Evolutionary conservation across 2,329 filamentous ascomycete species (phyloP).

Genomic region (Sarocladiaceae sp.): DNA sequence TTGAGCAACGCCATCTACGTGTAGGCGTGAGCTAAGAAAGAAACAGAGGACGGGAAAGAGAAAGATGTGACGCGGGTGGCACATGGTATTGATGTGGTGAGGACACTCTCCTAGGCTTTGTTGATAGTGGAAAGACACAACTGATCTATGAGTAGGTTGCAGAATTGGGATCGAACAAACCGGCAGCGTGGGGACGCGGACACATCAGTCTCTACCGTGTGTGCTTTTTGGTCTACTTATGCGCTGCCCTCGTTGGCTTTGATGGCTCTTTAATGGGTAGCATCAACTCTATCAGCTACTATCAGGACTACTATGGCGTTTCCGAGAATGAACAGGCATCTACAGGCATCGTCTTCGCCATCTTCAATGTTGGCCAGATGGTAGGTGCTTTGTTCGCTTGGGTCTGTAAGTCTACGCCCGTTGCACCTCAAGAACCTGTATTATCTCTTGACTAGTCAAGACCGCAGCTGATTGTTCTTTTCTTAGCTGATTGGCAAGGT

Average conservation of each 20-base stretch:
- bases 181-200: not conserved
- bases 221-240: constrained; percentile 6
- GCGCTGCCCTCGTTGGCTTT: not conserved
- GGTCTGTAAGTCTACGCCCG: not conserved
- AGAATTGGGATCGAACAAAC: not conserved
- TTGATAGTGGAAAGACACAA: too few species aligned
- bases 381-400: constrained; percentile 8
- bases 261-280: constrained; percentile 4
- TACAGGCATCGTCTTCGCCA: constrained; percentile 4
- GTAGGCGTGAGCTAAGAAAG: too few species aligned
- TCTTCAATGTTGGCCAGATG: constrained; percentile 9
- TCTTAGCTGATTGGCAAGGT: constrained; percentile 37
- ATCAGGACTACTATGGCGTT: constrained; percentile 6
- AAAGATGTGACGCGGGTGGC: too few species aligned
- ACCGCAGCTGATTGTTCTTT: not conserved
- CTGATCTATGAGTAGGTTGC: not conserved
- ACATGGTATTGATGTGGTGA: too few species aligned
- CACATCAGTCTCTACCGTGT: not conserved
- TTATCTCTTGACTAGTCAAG: too few species aligned
- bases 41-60: too few species aligned
- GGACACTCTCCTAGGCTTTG: too few species aligned
- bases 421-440: too few species aligned
- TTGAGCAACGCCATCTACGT: too few species aligned
- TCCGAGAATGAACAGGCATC: not conserved
- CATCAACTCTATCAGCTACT: constrained; percentile 5